These are phyloP conservation scores for Acrocalymma vagum DNA, from an alignment of 2,329 filamentous ascomycete species.

Conservation along the genomic window DNA sequence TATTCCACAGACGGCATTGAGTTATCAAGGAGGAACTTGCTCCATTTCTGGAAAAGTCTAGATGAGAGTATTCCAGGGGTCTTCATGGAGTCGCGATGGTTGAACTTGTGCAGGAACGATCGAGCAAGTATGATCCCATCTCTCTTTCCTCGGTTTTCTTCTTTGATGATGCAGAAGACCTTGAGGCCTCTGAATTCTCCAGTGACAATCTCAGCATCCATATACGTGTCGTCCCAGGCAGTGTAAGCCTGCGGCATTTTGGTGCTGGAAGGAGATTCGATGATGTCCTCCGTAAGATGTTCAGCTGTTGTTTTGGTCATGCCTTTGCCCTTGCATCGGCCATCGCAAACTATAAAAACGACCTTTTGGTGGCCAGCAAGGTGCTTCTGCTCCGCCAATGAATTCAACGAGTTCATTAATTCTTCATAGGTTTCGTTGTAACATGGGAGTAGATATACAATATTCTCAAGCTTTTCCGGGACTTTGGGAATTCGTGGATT, in stretches of 20 bases:
- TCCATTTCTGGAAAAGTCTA: conserved; percentile 18
- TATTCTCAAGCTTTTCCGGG: conserved; percentile 48
- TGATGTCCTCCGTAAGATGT: conserved; percentile 58
- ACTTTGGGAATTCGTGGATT: background rate
- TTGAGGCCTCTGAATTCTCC: conserved; percentile 58
- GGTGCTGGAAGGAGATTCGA: conserved; percentile 47
- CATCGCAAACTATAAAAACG: conserved; percentile 60
- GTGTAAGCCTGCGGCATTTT: conserved; percentile 42
- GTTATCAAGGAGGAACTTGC: conserved; percentile 13
- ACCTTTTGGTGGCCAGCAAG: conserved; percentile 53
- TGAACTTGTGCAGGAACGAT: conserved; percentile 60
- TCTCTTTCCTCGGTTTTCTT: conserved; percentile 60
- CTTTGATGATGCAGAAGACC: conserved; percentile 59
- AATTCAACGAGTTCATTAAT: conserved; percentile 55
- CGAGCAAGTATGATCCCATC: conserved; percentile 61
- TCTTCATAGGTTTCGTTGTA: conserved; percentile 60
- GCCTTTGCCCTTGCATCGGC: conserved; percentile 56
- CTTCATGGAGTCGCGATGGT: conserved; percentile 48
- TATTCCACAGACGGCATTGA: conserved; percentile 15
- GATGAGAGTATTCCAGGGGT: conserved; percentile 17
- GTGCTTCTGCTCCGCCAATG: conserved; percentile 54
- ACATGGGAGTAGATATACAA: conserved; percentile 59
- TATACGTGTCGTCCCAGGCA: conserved; percentile 53
- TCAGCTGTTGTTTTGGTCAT: conserved; percentile 60
- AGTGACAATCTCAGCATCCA: conserved; percentile 41